These are phyloP conservation scores for Gypsophila paniculata DNA, from an alignment of 179 eudicot genomes.

Conservation along the genomic window DNA sequence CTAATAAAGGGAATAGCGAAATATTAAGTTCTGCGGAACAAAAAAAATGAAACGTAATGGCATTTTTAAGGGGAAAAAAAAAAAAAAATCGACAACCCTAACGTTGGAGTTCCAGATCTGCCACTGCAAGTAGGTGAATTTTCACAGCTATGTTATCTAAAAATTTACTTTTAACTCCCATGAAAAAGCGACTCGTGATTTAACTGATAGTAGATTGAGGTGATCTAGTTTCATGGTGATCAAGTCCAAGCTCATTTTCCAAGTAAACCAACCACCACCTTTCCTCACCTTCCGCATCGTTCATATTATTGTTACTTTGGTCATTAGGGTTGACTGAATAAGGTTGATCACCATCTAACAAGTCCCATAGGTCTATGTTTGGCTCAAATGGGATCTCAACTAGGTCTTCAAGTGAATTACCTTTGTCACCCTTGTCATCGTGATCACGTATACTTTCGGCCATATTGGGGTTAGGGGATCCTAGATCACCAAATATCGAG, in stretches of 20 bases:
- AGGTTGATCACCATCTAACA: constrained; percentile 25
- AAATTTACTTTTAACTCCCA: background rate
- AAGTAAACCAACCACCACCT: constrained; percentile 51
- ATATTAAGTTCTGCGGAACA: too few species aligned
- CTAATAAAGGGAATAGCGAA: too few species aligned
- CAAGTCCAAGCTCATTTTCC: constrained; percentile 59
- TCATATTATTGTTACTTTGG: background rate
- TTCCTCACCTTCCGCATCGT: constrained; percentile 12
- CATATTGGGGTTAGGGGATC: background rate
- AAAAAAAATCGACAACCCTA: too few species aligned
- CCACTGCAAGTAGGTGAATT: too few species aligned
- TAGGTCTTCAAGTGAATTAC: constrained; percentile 15
- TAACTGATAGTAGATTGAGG: constrained; percentile 7
- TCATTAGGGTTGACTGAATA: constrained; percentile 19
- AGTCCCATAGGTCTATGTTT: constrained; percentile 49
- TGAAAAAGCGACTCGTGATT: constrained; percentile 7
- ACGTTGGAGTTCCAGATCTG: too few species aligned
- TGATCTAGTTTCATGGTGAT: constrained; percentile 14
- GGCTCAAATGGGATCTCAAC: constrained; percentile 46
- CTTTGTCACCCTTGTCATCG: constrained; percentile 1
- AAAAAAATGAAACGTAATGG: too few species aligned
- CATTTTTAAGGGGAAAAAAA: too few species aligned
- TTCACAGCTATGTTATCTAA: too few species aligned
- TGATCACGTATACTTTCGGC: background rate
- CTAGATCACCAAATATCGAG: constrained; percentile 1